Evolutionary conservation across 139 green algal genomes (phyloP).

Genomic region (Asterochloris sp.): DNA sequence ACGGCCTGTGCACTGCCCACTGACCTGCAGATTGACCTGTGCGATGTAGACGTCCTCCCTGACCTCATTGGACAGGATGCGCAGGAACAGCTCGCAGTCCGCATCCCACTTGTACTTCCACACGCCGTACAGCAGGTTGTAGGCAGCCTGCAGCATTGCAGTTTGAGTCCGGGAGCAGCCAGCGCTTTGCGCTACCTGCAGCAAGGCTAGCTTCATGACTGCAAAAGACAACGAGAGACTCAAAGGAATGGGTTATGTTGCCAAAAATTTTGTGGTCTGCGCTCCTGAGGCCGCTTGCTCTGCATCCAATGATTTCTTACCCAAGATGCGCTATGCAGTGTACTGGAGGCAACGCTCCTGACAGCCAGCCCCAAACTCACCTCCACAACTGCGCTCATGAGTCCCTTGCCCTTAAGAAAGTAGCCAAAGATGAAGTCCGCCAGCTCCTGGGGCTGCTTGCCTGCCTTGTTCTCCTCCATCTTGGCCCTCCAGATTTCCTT

Average conservation of each 20-base stretch:
- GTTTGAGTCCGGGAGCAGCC: background rate
- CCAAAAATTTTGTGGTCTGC: background rate
- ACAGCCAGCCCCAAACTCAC: background rate
- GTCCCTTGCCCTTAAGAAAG: constrained; percentile 50
- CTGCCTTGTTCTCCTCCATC: constrained; percentile 17
- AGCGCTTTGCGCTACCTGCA: background rate
- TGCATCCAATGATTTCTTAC: background rate
- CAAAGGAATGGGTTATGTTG: background rate
- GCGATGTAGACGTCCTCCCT: constrained; percentile 53
- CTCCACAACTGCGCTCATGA: constrained; percentile 47
- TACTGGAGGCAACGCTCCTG: background rate
- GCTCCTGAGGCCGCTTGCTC: background rate
- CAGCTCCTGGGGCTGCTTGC: constrained; percentile 24
- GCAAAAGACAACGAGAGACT: background rate
- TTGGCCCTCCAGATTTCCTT: constrained; percentile 58
- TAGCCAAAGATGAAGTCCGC: constrained; percentile 46
- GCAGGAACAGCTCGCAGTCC: constrained; percentile 66
- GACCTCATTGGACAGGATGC: constrained; percentile 51
- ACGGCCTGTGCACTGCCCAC: no score
- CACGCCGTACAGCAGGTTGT: constrained; percentile 58
- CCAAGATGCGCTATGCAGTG: background rate
- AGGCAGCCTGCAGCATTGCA: constrained; percentile 33
- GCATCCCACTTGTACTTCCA: constrained; percentile 59
- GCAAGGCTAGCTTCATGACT: background rate
- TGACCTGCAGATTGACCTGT: constrained; percentile 32